Conservation (phyloP, 768 basidiomycete genomes). For the Pisolithus orientalis region DNA sequence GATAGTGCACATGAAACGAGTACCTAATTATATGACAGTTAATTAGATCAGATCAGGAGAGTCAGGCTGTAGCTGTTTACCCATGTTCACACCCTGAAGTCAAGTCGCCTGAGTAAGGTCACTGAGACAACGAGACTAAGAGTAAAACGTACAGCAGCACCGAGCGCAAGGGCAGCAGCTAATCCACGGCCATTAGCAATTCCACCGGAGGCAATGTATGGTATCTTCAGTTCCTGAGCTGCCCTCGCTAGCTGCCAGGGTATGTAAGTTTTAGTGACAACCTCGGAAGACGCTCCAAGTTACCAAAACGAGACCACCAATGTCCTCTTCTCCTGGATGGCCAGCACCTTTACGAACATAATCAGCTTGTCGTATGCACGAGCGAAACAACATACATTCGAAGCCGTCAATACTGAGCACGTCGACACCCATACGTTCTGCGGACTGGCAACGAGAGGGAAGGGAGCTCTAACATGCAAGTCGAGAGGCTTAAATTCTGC, state of each 20-base stretch:
- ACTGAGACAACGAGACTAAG: not conserved
- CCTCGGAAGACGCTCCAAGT: not conserved
- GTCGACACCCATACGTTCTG: constrained; percentile 78
- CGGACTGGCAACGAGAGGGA: constrained; percentile 31
- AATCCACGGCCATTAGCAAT: constrained; percentile 83
- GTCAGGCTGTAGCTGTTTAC: constrained; percentile 15
- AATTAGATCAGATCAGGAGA: not conserved
- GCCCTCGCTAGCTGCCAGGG: constrained; percentile 70
- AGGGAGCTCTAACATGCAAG: not conserved
- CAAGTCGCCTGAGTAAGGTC: not conserved
- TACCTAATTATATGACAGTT: constrained; percentile 32
- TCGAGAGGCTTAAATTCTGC: not conserved
- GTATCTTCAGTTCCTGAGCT: constrained; percentile 73
- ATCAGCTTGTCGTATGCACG: not conserved
- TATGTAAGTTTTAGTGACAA: not conserved
- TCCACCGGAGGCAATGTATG: constrained; percentile 89
- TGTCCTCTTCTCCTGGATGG: constrained; percentile 92
- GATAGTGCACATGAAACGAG: constrained; percentile 88
- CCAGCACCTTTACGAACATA: constrained; percentile 60
- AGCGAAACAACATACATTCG: constrained; percentile 53
- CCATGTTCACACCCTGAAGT: constrained; percentile 82
- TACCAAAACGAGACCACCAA: constrained; percentile 81
- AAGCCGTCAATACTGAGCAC: constrained; percentile 86
- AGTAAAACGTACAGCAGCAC: constrained; percentile 56
- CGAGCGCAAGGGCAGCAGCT: constrained; percentile 74